Conservation (phyloP, 2,329 filamentous ascomycete species). For the Diaporthe helianthi region DNA sequence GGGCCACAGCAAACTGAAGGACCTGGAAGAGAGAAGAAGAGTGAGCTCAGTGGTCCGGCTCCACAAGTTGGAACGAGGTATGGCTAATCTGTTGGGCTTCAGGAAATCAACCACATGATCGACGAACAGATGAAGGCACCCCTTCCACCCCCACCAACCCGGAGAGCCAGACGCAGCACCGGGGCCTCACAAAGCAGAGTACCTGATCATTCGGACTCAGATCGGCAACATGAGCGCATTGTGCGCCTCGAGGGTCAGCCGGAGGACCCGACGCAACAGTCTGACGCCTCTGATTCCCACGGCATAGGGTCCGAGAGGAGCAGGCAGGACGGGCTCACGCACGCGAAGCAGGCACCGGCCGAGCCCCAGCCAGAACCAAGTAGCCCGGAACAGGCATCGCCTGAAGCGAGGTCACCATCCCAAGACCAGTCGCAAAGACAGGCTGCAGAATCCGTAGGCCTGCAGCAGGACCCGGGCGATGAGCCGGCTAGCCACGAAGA, state of each 20-base stretch:
- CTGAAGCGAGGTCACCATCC: neutral
- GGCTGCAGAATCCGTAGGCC: neutral
- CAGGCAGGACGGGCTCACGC: neutral
- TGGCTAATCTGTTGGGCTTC: neutral
- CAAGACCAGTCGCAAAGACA: neutral
- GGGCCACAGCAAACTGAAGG: slow-evolving; percentile 43
- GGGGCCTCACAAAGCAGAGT: slow-evolving; percentile 9
- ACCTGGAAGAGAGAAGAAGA: slow-evolving; percentile 45
- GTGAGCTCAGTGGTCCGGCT: slow-evolving; percentile 36
- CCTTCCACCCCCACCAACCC: slow-evolving; percentile 41
- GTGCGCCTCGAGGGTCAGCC: neutral
- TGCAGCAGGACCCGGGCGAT: neutral
- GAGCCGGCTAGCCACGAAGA: neutral
- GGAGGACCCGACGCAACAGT: neutral
- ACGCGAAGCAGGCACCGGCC: neutral
- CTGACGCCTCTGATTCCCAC: neutral
- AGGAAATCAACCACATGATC: slow-evolving; percentile 53
- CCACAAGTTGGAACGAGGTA: slow-evolving; percentile 31
- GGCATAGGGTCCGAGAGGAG: neutral
- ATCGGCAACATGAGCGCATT: neutral
- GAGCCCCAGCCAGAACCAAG: neutral
- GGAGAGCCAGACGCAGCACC: slow-evolving; percentile 36
- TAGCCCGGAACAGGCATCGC: neutral
- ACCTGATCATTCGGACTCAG: neutral
- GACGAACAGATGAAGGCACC: slow-evolving; percentile 49